Conservation (phyloP, 2,329 filamentous ascomycete species). For the Colletotrichum liriopes region DNA sequence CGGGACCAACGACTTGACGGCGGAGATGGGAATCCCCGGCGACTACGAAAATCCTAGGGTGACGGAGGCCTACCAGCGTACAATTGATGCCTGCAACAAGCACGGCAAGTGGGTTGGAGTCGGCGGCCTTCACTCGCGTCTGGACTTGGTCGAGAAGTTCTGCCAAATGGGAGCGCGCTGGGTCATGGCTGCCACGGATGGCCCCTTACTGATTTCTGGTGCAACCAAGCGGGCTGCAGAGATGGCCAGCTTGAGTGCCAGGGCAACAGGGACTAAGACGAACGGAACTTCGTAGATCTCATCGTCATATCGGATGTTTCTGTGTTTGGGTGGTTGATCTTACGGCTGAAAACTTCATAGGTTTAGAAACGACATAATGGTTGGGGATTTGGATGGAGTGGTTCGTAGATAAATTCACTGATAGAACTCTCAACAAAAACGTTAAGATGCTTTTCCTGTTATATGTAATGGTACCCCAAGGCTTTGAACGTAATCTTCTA, state of each 20-base stretch:
- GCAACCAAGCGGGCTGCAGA: slow-evolving; percentile 47
- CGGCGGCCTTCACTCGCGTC: slow-evolving; percentile 56
- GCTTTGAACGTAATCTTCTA: too few relatives aligned
- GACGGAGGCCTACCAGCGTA: slow-evolving; percentile 51
- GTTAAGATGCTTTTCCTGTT: background rate
- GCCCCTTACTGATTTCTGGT: slow-evolving; percentile 47
- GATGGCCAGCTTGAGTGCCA: slow-evolving; percentile 46
- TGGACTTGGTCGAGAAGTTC: slow-evolving; percentile 58
- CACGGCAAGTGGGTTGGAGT: slow-evolving; percentile 57
- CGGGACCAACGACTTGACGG: slow-evolving; percentile 61
- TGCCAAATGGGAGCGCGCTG: slow-evolving; percentile 47
- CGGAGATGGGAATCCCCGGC: slow-evolving; percentile 60
- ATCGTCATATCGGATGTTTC: background rate
- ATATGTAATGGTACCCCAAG: background rate
- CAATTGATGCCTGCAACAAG: slow-evolving; percentile 55
- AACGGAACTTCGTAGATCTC: slow-evolving; percentile 17
- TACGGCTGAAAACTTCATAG: background rate
- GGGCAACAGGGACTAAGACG: slow-evolving; percentile 23
- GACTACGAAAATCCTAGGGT: slow-evolving; percentile 54
- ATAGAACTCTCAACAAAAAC: background rate
- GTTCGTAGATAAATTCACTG: background rate
- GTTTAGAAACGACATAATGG: too few relatives aligned
- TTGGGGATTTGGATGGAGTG: background rate
- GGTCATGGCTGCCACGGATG: slow-evolving; percentile 50
- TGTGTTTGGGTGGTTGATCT: background rate